A percentile compares a stretch with the other conserved stretches of the same genome.
Evolutionary conservation across 441 rosid genomes (phyloP).

Genomic region (Adansonia rubrostipa): DNA sequence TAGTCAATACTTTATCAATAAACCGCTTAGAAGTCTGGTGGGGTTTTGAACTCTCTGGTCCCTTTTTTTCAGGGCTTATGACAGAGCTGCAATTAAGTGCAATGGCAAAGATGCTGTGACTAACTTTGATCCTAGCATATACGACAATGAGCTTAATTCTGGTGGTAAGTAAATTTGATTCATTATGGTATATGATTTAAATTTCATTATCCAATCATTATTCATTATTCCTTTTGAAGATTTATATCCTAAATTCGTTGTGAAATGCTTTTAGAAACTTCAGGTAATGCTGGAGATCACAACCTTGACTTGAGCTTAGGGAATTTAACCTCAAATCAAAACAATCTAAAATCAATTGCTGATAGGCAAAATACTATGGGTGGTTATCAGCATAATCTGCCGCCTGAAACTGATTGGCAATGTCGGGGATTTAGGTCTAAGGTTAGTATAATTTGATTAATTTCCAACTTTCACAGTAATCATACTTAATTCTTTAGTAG

Average conservation of each 20-base stretch:
- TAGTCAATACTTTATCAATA: no score
- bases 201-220: background rate
- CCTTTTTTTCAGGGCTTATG: conserved; percentile 73
- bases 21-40: background rate
- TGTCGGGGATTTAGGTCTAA: conserved; percentile 39
- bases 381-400: conserved; percentile 35
- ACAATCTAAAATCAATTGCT: conserved; percentile 29
- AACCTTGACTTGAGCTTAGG: conserved; percentile 94
- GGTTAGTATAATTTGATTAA: conserved; percentile 32
- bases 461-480: no score
- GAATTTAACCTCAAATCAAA: conserved; percentile 54
- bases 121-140: conserved; percentile 89
- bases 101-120: conserved; percentile 98
- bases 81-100: conserved; percentile 92
- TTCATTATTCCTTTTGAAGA: background rate
- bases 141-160: conserved; percentile 69
- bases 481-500: background rate
- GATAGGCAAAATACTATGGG: conserved; percentile 30
- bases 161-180: conserved; percentile 41
- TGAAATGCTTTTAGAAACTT: conserved; percentile 41
- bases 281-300: conserved; percentile 63
- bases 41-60: background rate
- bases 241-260: background rate
- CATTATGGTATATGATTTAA: background rate
- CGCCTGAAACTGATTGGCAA: conserved; percentile 46